Evolutionary conservation across 1,284 basidiomycete species (phyloP).

Genomic region (Leccinum subfulvum): DNA sequence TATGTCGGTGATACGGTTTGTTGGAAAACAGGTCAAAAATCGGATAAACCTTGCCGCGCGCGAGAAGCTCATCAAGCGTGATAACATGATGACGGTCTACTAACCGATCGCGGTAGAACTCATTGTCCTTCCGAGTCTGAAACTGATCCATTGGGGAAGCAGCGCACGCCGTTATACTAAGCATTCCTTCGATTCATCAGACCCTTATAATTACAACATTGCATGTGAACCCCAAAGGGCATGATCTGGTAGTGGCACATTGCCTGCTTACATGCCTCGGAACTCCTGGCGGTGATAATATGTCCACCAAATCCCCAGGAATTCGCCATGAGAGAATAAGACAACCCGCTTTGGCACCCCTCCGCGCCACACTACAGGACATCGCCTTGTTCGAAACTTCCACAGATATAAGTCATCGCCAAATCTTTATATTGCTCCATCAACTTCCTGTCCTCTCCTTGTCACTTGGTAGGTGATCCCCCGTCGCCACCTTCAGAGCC

Average conservation of each 20-base stretch:
- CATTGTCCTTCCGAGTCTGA: background rate
- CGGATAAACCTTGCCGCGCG: background rate
- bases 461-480: background rate
- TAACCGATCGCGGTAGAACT: background rate
- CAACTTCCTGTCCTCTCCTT: background rate
- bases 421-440: background rate
- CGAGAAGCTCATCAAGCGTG: background rate
- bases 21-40: background rate
- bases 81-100: background rate
- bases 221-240: background rate
- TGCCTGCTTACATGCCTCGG: background rate
- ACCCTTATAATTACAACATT: background rate
- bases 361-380: background rate
- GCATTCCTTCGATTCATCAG: background rate
- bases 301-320: background rate
- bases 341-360: background rate
- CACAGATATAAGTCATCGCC: background rate
- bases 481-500: background rate
- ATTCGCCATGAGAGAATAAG: background rate
- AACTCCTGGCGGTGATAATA: background rate
- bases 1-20: no score
- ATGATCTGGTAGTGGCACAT: background rate
- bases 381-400: background rate
- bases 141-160: background rate
- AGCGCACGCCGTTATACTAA: background rate